Conservation (phyloP, 345 rosid genomes). For the Sisymbrium irio region DNA sequence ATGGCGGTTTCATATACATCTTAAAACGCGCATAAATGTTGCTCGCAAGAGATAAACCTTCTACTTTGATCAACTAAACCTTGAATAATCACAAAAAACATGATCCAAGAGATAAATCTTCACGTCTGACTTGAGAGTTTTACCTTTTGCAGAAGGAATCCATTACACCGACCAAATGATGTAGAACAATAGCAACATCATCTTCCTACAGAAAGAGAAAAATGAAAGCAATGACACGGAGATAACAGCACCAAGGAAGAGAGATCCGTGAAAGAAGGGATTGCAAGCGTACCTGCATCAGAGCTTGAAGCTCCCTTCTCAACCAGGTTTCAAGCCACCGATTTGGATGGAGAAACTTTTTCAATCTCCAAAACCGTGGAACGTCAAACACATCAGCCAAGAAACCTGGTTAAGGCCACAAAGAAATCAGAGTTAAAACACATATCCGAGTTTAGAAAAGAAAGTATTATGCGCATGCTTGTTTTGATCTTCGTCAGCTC, state of each 20-base stretch:
- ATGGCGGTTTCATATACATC: not conserved
- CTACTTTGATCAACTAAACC: not conserved
- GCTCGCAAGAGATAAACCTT: not conserved
- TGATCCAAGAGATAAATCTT: not conserved
- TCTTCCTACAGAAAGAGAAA: slow-evolving; percentile 51
- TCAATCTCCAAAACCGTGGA: slow-evolving; percentile 61
- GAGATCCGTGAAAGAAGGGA: not conserved
- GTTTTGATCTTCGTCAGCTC: not conserved
- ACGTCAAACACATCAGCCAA: slow-evolving; percentile 47
- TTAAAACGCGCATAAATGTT: not conserved
- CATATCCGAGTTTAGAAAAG: not conserved
- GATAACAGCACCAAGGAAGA: not conserved
- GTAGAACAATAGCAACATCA: slow-evolving; percentile 63
- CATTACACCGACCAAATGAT: slow-evolving; percentile 68
- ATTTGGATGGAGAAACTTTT: slow-evolving; percentile 60
- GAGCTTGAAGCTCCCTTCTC: slow-evolving; percentile 84
- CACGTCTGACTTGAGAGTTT: not conserved
- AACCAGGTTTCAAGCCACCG: slow-evolving; percentile 67
- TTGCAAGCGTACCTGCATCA: slow-evolving; percentile 52
- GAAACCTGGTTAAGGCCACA: slow-evolving; percentile 45
- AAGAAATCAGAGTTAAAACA: too few relatives aligned
- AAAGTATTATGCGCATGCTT: too few relatives aligned
- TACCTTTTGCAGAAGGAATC: slow-evolving; percentile 69
- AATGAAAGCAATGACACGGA: not conserved
- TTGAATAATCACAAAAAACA: not conserved